Evolutionary conservation across 805 yeast genomes (phyloP).

Genomic region (Jamesozyma piceae): DNA sequence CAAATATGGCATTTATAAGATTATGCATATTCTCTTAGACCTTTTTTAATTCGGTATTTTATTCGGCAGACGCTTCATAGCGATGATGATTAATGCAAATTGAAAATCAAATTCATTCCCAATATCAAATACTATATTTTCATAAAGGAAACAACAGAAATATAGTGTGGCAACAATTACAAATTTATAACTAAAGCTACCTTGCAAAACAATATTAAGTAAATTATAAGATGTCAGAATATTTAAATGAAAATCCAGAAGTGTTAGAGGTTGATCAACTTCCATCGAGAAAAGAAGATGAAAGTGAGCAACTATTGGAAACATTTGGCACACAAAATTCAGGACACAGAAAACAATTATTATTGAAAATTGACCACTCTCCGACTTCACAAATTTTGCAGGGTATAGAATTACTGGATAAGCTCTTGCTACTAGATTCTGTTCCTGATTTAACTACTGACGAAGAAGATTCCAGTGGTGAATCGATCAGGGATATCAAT

Average conservation of each 20-base stretch:
- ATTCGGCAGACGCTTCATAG: neutral
- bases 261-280: conserved; percentile 65
- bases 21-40: no score
- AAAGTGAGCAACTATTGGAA: conserved; percentile 15
- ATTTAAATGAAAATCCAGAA: conserved; percentile 86
- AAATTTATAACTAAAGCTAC: no score
- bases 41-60: neutral
- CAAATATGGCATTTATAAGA: no score
- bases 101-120: no score
- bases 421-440: conserved; percentile 15
- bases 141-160: no score
- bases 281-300: conserved; percentile 51
- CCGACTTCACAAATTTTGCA: conserved; percentile 19
- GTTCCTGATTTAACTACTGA: conserved; percentile 21
- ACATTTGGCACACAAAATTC: conserved; percentile 9
- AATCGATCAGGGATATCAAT: conserved; percentile 9
- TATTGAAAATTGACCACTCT: conserved; percentile 22
- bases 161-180: no score
- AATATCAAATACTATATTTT: no score
- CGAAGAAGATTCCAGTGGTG: conserved; percentile 8
- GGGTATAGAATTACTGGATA: conserved; percentile 25
- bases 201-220: no score
- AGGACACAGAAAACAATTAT: conserved; percentile 18
- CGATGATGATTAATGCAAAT: neutral
- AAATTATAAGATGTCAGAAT: conserved; percentile 69